Evolutionary conservation across 2,329 filamentous ascomycete genomes (phyloP).

Genomic region (Bipolaris gigantea): DNA sequence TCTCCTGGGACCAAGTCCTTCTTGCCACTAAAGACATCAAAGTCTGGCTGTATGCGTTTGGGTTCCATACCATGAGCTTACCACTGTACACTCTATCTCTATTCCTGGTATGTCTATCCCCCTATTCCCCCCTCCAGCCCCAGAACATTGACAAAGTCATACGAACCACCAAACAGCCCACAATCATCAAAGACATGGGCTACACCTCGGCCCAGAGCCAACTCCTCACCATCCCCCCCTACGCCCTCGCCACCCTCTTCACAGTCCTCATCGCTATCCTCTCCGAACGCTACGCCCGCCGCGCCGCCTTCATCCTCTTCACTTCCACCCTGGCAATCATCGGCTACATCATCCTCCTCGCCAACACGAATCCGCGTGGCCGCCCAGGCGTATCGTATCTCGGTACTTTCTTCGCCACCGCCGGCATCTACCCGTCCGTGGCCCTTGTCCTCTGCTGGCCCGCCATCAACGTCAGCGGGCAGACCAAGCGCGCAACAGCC

Average conservation of each 20-base stretch:
- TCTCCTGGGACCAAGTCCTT: conserved; percentile 67
- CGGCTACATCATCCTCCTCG: conserved; percentile 46
- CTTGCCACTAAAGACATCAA: conserved; percentile 58
- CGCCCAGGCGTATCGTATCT: conserved; percentile 44
- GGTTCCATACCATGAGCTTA: conserved; percentile 72
- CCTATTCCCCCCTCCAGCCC: background rate
- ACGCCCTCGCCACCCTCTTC: conserved; percentile 45
- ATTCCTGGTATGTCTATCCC: conserved; percentile 41
- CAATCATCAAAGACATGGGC: conserved; percentile 50
- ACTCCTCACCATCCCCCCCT: conserved; percentile 52
- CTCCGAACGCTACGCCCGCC: conserved; percentile 36
- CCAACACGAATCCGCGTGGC: conserved; percentile 34
- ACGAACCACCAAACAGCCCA: conserved; percentile 51
- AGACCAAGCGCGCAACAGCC: conserved; percentile 56
- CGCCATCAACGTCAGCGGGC: conserved; percentile 56
- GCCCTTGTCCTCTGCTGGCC: conserved; percentile 53
- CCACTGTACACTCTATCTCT: conserved; percentile 45
- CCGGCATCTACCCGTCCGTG: conserved; percentile 46
- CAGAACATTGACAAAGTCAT: no score
- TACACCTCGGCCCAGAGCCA: conserved; percentile 48
- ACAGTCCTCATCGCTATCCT: conserved; percentile 41
- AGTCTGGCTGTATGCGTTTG: conserved; percentile 64
- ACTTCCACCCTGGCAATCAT: conserved; percentile 38
- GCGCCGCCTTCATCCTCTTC: conserved; percentile 42
- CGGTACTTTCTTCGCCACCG: conserved; percentile 44